Base-by-base conservation (phyloP, 2,329 filamentous ascomycete species). In the Penicillium sp. region DNA sequence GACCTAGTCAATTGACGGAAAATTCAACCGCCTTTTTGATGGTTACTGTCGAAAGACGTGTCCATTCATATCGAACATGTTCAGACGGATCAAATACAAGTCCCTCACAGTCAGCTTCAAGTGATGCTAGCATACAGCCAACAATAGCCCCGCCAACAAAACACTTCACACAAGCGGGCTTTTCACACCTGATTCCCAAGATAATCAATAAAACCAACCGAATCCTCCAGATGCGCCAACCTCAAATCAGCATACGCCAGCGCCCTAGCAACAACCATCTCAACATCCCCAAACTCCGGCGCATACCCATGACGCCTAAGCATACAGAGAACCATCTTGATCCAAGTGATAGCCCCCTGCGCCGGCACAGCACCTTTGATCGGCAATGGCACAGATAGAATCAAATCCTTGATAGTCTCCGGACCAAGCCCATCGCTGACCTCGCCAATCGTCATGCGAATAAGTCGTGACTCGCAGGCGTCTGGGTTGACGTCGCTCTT, bases 241-340 rank as follows among this genome's bases (percentile, higher is more conserved):
- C 46, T 31, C 8, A 42, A 29, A 43, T 48, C 46, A 13, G 46
- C 46, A 48, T 48, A 43, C 8, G 46, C 39, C 5, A 48, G 27
- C 3, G 46, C 46, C 8, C 46, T 34, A 14, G 34, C 30, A 22
- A 48, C 27, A 8, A 35, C 19, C 33, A 28, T 38, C 12, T 48
- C 46, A n/a, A 48, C 9, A n/a, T 27, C 11, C 6, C 25, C 14
- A 13, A 48, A 1, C 13, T 25, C n/a, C 4, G n/a, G 7, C 11
- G 39, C 39, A 37, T 48, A 42, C 1, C 46, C 46, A 33, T 36
- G 18, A 16, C 18, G n/a, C 0, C 33, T 14, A 6, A 48, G 39
- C 31, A 25, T 30, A n/a, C 30, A 18, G 4, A 48, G 31, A 9
- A 25, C 46, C 5, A 27, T 11, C 27, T 27, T 36, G 25, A 37